Evolutionary conservation across 1,284 basidiomycete species (phyloP).

Genomic region (Irpex sp.): DNA sequence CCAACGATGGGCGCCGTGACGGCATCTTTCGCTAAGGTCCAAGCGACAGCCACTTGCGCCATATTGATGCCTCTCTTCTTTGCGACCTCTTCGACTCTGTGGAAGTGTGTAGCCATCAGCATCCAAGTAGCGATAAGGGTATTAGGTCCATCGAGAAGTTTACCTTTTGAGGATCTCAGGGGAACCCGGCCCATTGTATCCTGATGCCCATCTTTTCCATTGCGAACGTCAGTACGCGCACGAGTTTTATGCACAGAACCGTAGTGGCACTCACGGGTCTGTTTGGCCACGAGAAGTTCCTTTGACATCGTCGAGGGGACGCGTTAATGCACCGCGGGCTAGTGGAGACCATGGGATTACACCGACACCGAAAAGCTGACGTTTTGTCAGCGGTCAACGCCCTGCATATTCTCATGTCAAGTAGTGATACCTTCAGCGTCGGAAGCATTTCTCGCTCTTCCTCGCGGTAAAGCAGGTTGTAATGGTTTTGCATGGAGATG

Average conservation of each 20-base stretch:
- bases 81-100: conserved; percentile 35
- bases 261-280: background rate
- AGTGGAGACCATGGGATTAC: conserved; percentile 24
- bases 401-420: background rate
- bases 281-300: background rate
- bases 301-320: background rate
- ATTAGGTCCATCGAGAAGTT: background rate
- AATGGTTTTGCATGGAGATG: conserved; percentile 71
- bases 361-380: conserved; percentile 30
- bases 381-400: background rate
- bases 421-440: conserved; percentile 35
- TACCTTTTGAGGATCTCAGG: background rate
- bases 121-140: background rate
- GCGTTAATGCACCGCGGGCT: background rate
- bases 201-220: background rate
- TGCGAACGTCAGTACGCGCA: too few relatives aligned
- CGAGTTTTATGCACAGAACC: too few relatives aligned
- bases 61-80: conserved; percentile 34
- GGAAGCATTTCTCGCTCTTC: conserved; percentile 71
- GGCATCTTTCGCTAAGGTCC: conserved; percentile 30
- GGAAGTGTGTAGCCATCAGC: background rate
- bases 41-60: conserved; percentile 40
- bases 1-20: conserved; percentile 31
- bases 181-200: background rate
- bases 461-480: conserved; percentile 55